Conservation (phyloP, 2,329 filamentous ascomycete genomes). For the Penicillium sp. region DNA sequence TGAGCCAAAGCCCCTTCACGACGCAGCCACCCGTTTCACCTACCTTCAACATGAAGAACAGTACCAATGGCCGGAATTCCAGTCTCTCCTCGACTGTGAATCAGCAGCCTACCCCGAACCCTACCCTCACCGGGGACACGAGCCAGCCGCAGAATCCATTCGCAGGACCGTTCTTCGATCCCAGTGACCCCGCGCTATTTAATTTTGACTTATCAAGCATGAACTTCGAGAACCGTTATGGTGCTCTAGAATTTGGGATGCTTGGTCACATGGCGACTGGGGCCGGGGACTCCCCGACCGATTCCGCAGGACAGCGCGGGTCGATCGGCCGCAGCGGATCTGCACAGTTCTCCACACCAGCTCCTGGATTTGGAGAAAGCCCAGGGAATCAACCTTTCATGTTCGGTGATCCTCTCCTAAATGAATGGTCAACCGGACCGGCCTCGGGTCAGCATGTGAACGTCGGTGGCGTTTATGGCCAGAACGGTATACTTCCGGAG, state of each 20-base stretch:
- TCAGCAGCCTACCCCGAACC: slow-evolving; percentile 49
- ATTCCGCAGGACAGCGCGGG: slow-evolving; percentile 54
- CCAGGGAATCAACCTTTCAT: slow-evolving; percentile 48
- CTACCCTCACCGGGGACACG: slow-evolving; percentile 53
- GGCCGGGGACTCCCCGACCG: slow-evolving; percentile 75
- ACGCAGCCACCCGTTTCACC: slow-evolving; percentile 72
- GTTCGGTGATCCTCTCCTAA: slow-evolving; percentile 48
- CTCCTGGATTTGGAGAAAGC: slow-evolving; percentile 48
- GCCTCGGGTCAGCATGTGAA: slow-evolving; percentile 37
- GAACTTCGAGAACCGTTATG: slow-evolving; percentile 95
- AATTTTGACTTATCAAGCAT: slow-evolving; percentile 94
- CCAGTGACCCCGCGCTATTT: slow-evolving; percentile 87
- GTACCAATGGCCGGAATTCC: slow-evolving; percentile 37
- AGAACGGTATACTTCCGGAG: slow-evolving; percentile 40
- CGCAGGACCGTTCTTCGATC: slow-evolving; percentile 72
- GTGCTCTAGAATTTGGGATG: slow-evolving; percentile 93
- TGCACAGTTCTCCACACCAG: slow-evolving; percentile 42
- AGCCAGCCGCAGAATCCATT: slow-evolving; percentile 46
- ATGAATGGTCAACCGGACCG: slow-evolving; percentile 48
- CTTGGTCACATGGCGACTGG: slow-evolving; percentile 95
- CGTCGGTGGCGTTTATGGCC: slow-evolving; percentile 39
- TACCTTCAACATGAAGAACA: slow-evolving; percentile 61
- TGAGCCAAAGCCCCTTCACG: slow-evolving; percentile 58
- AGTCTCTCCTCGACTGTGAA: slow-evolving; percentile 44
- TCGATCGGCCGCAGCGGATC: slow-evolving; percentile 48